Base-by-base conservation (phyloP, 176 grass and related monocot genomes). In the Bonia amplexicaulis region DNA sequence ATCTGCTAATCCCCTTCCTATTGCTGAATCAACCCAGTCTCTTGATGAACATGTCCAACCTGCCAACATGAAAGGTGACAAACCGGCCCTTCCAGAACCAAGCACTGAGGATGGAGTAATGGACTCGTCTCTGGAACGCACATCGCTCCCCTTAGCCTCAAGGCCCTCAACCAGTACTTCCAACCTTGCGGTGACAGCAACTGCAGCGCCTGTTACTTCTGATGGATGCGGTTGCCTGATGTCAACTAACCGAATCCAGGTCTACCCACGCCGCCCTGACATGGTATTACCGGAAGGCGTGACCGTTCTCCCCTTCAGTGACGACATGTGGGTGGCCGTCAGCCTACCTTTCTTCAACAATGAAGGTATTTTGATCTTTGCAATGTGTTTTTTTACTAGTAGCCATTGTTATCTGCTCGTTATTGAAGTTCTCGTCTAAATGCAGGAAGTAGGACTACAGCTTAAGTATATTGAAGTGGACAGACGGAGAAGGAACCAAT, bases 241-340 rank as follows among this genome's bases (percentile, higher is more conserved):
- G 81, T 7, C 35, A 15, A 88, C 69, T 40, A 93, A 94, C 64
- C 80, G 51, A 70, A 66, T 94, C 26, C 61, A 66, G 45, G 76
- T 94, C 20, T 92, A 86, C 77, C 88, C 92, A 23, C 23, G 64
- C 59, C 47, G 53, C 29, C 54, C 76, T 87, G 73, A 88, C 84
- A n/a, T 74, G 23, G 68, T 41, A 33, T 71, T 92, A 29, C 90
- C 94, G 6, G 76, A 86, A 76, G 92, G 90, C 5, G 85, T 69
- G 3, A 82, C 80, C 2, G 1, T 90, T 57, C 92, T 97, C 54
- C 92, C 90, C 44, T 78, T 90, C 22, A 92, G 92, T 5, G 86
- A 97, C 52, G 72, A 89, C 41, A 42, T 17, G 44, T 97, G 94
- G 94, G 88, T 94, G 29, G 88, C 94, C 17, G 71, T 92, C 52